These are phyloP conservation scores for Oryza meyeriana DNA, from an alignment of 176 grass and related monocot genomes.

Conservation along the genomic window DNA sequence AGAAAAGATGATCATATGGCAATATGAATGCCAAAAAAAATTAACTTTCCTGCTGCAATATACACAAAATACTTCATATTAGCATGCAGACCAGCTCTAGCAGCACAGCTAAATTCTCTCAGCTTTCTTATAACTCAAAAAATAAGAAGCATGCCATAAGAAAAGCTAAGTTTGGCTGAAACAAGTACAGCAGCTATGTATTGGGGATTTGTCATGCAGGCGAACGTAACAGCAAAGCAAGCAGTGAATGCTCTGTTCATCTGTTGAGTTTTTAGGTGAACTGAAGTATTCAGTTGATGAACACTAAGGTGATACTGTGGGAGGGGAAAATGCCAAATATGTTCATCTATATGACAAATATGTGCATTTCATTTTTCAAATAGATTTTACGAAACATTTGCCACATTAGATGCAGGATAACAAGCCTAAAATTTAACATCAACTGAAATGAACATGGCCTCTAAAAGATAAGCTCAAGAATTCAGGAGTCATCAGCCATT, in stretches of 20 bases:
- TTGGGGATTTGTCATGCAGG: not conserved
- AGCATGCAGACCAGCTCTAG: not conserved
- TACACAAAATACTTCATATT: not conserved
- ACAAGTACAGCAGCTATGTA: not conserved
- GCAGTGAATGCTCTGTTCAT: not conserved
- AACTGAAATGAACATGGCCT: not conserved
- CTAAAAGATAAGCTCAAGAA: not conserved
- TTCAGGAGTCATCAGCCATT: not conserved
- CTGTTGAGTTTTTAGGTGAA: not conserved
- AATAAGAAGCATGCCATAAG: not conserved
- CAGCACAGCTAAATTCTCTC: not conserved
- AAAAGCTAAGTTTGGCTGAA: not conserved
- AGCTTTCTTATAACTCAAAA: not conserved
- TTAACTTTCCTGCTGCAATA: not conserved
- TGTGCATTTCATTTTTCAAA: not conserved
- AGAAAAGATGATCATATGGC: not conserved
- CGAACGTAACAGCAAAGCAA: not conserved
- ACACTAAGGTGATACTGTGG: not conserved
- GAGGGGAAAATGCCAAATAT: not conserved
- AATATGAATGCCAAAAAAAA: not conserved
- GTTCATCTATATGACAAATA: not conserved
- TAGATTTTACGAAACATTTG: not conserved
- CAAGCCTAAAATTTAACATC: constrained; percentile 2
- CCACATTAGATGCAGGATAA: not conserved
- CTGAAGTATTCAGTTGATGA: not conserved